Evolutionary conservation across 2,329 filamentous ascomycete species (phyloP), one percentile per base, ranked within the genome.

Genomic region (Botrytis pseudocinerea): DNA sequence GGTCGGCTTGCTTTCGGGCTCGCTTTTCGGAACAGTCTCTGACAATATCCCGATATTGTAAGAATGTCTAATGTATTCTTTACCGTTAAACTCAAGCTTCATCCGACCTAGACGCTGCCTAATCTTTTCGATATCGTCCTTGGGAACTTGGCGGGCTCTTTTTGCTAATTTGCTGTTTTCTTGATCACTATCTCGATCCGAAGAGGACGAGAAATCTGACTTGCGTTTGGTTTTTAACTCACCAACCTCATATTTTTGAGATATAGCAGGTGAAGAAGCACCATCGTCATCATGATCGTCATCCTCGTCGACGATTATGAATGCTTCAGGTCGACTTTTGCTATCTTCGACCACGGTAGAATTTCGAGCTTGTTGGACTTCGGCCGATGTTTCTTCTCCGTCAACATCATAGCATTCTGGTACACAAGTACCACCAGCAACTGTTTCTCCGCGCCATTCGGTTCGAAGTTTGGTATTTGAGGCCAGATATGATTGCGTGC

Each of bases 371-470:
- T 20, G 42, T 32, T 16, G n/a, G 28, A 46, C 14, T 48, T 57
- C 18, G 46, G 10, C 28, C 2, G 32, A 10, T 38, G 18, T 25
- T 9, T 32, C 62, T 60, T 57, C 76, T 38, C 81, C 25, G 18
- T 73, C 44, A 20, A 57, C 22, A n/a, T 64, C 69, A 32, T 42
- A 16, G 59, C 38, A 46, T 73, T 5, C 73, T 16, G 79, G 79
- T 25, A 80, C 79, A 69, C 82, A 82, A 0, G 83, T 81, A 3
- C 85, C 85, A 6, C 85, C 85, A 0, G 70, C 78, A 1, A 82
- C 73, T 12, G 82, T 84, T 0, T 80, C 78, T 0, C 83, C 83
- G 0, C 85, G 81, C 82, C 84, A 87, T 3, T 77, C 54, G 12
- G 9, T 35, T 28, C 54, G 28, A 28, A 77, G 77, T 22, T 78